Conservation (phyloP, 2,329 filamentous ascomycete species). For the Aspergillus aculeatinus region DNA sequence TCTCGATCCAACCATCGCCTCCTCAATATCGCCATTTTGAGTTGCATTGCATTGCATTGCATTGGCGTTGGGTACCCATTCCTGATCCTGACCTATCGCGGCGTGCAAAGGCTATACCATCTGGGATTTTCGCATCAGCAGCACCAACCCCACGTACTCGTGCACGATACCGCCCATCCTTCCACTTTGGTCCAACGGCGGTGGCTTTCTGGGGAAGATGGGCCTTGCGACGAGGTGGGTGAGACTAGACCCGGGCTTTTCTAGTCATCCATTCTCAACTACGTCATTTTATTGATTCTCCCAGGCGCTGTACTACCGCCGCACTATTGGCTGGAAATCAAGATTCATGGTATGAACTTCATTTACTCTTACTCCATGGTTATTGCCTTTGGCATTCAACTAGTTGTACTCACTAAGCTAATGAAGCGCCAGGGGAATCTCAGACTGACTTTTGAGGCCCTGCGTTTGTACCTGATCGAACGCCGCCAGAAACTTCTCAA, state of each 20-base stretch:
- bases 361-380: neutral
- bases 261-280: conserved; percentile 13
- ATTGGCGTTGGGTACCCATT: conserved; percentile 16
- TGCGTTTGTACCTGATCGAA: neutral
- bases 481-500: neutral
- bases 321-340: conserved; percentile 2
- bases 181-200: conserved; percentile 8
- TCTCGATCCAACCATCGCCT: conserved; percentile 9
- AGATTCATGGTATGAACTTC: neutral
- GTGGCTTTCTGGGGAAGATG: conserved; percentile 11
- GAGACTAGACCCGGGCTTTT: conserved; percentile 11
- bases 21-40: conserved; percentile 19
- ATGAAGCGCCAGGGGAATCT: neutral
- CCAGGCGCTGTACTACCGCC: conserved; percentile 2
- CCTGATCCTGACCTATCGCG: conserved; percentile 9
- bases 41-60: conserved; percentile 29
- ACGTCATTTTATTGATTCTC: conserved; percentile 23
- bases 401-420: neutral
- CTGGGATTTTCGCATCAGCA: conserved; percentile 10
- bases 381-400: no score
- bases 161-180: conserved; percentile 14
- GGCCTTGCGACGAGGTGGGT: neutral
- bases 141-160: conserved; percentile 13
- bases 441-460: neutral
- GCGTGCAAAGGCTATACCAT: conserved; percentile 6